Percentiles rank a stretch among this genome's conserved stretches.
These are phyloP conservation scores for Coleophoma crateriformis DNA, from an alignment of 2,329 filamentous ascomycete species.

Conservation along the genomic window DNA sequence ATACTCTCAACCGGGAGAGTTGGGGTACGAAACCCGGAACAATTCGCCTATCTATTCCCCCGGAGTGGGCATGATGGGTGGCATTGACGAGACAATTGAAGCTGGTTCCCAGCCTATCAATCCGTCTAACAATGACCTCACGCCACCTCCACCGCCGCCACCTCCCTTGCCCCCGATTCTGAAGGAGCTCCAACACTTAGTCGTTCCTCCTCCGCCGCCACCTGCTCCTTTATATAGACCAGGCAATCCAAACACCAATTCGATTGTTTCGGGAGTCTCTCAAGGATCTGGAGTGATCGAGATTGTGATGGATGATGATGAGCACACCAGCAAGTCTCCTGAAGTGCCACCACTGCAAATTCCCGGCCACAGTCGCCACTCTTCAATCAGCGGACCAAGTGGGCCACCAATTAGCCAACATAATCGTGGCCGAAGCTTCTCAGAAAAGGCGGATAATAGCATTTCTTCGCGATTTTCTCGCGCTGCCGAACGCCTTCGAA, in stretches of 20 bases:
- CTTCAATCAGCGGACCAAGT: constrained; percentile 21
- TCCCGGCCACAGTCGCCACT: constrained; percentile 6
- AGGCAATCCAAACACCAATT: constrained; percentile 23
- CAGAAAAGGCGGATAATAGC: constrained; percentile 36
- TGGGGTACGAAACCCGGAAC: constrained; percentile 23
- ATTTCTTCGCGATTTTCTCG: constrained; percentile 50
- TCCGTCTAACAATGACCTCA: constrained; percentile 43
- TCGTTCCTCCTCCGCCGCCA: constrained; percentile 54
- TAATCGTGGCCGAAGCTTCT: constrained; percentile 49
- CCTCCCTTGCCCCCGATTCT: constrained; percentile 46
- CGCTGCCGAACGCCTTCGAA: constrained; percentile 55
- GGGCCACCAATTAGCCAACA: constrained; percentile 32
- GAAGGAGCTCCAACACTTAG: constrained; percentile 58
- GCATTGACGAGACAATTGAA: constrained; percentile 41
- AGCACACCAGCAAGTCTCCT: constrained; percentile 18
- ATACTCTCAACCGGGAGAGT: constrained; percentile 22
- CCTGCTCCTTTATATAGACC: constrained; percentile 48
- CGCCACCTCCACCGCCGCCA: constrained; percentile 47
- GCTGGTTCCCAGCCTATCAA: constrained; percentile 27
- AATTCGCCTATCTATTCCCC: constrained; percentile 19
- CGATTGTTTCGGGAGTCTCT: constrained; percentile 31
- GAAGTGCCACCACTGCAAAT: background rate
- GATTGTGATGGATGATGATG: constrained; percentile 60
- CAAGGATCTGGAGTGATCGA: constrained; percentile 54
- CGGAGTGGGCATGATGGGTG: constrained; percentile 27